Base-by-base conservation (phyloP, 768 basidiomycete species). In the Mycena albidolilacea region DNA sequence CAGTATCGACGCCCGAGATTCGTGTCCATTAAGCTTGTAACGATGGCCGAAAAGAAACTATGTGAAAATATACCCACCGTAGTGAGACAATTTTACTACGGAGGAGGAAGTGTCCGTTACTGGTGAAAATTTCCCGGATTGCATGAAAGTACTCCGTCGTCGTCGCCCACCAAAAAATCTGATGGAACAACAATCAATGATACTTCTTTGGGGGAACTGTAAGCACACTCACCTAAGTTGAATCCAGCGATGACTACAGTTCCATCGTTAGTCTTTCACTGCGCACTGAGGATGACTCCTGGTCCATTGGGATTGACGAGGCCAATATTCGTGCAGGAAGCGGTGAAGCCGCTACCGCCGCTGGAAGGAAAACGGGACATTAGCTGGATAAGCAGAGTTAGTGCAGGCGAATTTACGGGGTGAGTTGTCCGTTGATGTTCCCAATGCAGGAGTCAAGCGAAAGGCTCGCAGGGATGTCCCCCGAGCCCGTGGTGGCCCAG, bases 251-350 rank as follows among this genome's bases (percentile, higher is more conserved):
- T 23, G 59, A 61, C 59, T 1, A 30, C 37, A 9, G 7, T 3
- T 61, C 59, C 59, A 43, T 35, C 21, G 21, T 61, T 61, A 39
- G 38, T 39, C 4, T 2, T 37, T 4, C 59, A 61, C 10, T 61
- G 17, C 21, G 59, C 59, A 43, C 59, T 61, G 15, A 61, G 59
- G 46, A 48, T 9, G 46, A 48, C 39, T 43, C 41, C 59, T 48
- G 37, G 59, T 41, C n/a, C 59, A 61, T 39, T 43, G 46, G 12
- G 46, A 48, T 11, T 48, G 46, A 48, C 46, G 21, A 61, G 37
- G 41, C 5, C 43, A n/a, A 43, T 39, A 37, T 14, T 7, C 15
- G 38, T 61, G 59, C 59, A 61, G n/a, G 39, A 41, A 43, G 17
- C 7, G 39, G 3, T 41, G 59, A 61, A 61, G 59, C 59, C 58